Evolutionary conservation across 148 eudicot genomes (phyloP).

Genomic region (Rhododendron mucronatum): DNA sequence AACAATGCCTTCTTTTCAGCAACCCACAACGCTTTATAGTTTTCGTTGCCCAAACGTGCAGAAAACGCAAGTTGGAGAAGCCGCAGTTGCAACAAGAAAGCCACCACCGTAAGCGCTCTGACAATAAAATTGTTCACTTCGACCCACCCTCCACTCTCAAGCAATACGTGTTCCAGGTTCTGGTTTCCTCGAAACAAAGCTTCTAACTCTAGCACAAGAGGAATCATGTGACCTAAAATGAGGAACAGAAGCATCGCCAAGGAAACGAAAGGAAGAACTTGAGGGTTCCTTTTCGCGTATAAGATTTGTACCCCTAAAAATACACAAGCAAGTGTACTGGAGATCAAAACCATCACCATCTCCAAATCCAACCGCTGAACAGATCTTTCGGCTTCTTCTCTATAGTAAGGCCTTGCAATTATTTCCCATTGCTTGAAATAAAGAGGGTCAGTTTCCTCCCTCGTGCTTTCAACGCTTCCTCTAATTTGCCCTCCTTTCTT

Average conservation of each 20-base stretch:
- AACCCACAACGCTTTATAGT: too few species aligned
- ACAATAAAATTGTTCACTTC: too few species aligned
- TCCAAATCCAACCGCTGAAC: slow-evolving; percentile 18
- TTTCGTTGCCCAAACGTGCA: too few species aligned
- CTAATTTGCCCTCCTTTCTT: not conserved
- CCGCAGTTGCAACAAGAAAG: too few species aligned
- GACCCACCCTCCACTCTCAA: too few species aligned
- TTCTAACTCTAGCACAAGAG: slow-evolving; percentile 22
- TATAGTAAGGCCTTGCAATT: not conserved
- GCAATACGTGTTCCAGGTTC: not conserved
- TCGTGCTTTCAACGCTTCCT: slow-evolving; percentile 16
- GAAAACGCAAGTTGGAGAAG: too few species aligned
- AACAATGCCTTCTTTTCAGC: too few species aligned
- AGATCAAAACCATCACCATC: slow-evolving; percentile 17
- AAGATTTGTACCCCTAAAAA: slow-evolving; percentile 9
- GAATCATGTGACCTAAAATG: slow-evolving; percentile 20
- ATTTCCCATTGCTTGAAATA: slow-evolving; percentile 3
- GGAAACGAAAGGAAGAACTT: slow-evolving; percentile 4
- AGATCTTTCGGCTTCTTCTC: not conserved
- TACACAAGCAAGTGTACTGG: slow-evolving; percentile 11
- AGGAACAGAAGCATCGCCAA: slow-evolving; percentile 20
- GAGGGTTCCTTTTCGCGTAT: slow-evolving; percentile 11
- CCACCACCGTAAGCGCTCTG: too few species aligned
- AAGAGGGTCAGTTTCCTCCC: slow-evolving; percentile 6
- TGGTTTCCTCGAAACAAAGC: not conserved